Conservation (phyloP, 108 stramenopile genomes). For the Cyclostephanos tholiformis region DNA sequence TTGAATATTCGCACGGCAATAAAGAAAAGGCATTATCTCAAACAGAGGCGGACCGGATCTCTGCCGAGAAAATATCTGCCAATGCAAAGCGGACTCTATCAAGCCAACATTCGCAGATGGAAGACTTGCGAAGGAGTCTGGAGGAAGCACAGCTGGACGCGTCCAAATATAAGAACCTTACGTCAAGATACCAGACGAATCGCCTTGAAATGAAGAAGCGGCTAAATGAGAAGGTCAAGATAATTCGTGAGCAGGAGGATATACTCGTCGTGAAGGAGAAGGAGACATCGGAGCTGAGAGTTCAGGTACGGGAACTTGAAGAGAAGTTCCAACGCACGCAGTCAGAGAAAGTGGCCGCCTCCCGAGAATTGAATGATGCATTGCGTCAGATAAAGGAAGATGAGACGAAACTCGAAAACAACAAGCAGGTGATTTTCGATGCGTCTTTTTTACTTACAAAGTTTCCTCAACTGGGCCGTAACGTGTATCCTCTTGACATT, state of each 20-base stretch:
- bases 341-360: constrained; percentile 20
- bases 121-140: constrained; percentile 38
- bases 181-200: constrained; percentile 43
- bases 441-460: neutral
- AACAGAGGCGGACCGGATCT: constrained; percentile 31
- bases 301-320: constrained; percentile 11
- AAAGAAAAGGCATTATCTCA: constrained; percentile 36
- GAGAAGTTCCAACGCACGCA: constrained; percentile 16
- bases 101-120: constrained; percentile 42
- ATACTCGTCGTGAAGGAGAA: constrained; percentile 33
- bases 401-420: constrained; percentile 42
- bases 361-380: constrained; percentile 27
- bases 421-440: constrained; percentile 42
- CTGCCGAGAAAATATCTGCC: constrained; percentile 44
- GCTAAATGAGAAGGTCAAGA: constrained; percentile 44
- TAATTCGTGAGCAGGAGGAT: constrained; percentile 45
- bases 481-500: neutral
- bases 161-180: constrained; percentile 46
- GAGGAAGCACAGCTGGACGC: constrained; percentile 38
- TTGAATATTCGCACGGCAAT: constrained; percentile 39
- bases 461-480: neutral
- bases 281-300: constrained; percentile 30
- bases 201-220: constrained; percentile 53
- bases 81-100: constrained; percentile 44
- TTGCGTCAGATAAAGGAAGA: constrained; percentile 30